These are phyloP conservation scores for Rosa chinensis DNA, from an alignment of 306 rosid genomes.

Conservation along the genomic window DNA sequence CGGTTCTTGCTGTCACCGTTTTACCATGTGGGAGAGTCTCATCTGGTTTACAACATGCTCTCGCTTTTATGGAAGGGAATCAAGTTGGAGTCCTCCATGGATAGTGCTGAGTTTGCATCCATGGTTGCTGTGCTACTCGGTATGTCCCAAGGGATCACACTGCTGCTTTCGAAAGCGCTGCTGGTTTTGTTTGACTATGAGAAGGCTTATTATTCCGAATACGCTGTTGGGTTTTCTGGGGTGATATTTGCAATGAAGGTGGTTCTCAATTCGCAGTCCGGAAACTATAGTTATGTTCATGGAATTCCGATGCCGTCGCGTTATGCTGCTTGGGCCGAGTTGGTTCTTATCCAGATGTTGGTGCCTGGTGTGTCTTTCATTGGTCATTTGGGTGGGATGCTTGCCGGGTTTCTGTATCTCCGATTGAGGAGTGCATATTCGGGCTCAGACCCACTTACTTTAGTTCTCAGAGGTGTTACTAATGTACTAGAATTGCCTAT, in stretches of 20 bases:
- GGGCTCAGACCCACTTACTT: slow-evolving; percentile 50
- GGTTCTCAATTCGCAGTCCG: slow-evolving; percentile 58
- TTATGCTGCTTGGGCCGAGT: slow-evolving; percentile 89
- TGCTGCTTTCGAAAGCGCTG: slow-evolving; percentile 65
- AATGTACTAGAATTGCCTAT: slow-evolving; percentile 54
- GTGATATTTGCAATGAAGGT: slow-evolving; percentile 94
- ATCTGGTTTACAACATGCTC: slow-evolving; percentile 83
- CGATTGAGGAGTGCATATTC: slow-evolving; percentile 43
- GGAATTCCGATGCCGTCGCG: slow-evolving; percentile 65
- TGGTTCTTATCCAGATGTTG: slow-evolving; percentile 64
- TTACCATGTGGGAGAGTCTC: slow-evolving; percentile 79
- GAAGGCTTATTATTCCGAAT: slow-evolving; percentile 57
- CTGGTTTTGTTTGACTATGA: slow-evolving; percentile 62
- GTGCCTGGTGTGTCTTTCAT: slow-evolving; percentile 83
- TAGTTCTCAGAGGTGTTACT: slow-evolving; percentile 40
- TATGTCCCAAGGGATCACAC: slow-evolving; percentile 73
- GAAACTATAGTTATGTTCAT: slow-evolving; percentile 42
- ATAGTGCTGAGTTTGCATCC: slow-evolving; percentile 61
- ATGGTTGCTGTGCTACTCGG: slow-evolving; percentile 64
- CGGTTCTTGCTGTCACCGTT: slow-evolving; percentile 77
- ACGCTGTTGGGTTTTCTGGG: slow-evolving; percentile 86
- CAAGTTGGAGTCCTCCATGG: slow-evolving; percentile 68
- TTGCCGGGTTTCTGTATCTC: slow-evolving; percentile 72
- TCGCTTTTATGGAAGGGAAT: slow-evolving; percentile 94
- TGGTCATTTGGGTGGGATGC: slow-evolving; percentile 87